Base-by-base conservation (phyloP, 257 asterid genomes). In the Vinca minor region DNA sequence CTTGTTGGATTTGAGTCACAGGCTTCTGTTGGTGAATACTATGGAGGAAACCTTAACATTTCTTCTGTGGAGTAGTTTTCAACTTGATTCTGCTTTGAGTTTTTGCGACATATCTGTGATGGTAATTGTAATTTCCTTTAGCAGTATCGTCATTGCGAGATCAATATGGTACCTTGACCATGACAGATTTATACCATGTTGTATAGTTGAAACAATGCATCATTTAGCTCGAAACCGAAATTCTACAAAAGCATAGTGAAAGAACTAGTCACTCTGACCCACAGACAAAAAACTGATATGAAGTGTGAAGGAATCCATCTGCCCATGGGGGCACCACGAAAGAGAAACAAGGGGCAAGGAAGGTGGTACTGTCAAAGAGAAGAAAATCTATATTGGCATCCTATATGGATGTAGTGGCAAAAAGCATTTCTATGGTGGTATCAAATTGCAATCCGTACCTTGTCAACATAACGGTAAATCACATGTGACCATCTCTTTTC, bases 1-100 rank as follows among this genome's bases (percentile, higher is more conserved):
- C 48, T 44, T 69, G 57, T 69, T 67, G 57, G 41, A 26, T 31
- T 64, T 63, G 50, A 48, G 38, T 70, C 73, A 46, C 79, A 91
- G 98, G 87, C 85, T 68, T 78, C 79, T 15, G 81, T 91, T 76
- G 73, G 82, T 59, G 95, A 88, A 69, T 69, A 50, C 62, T 91
- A 88, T 60, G 98, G 98, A 56, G 98, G 98, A 63, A 77, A 77
- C 67, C 89, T 88, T 32, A 63, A 68, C 45, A 70, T 88, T 62
- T 76, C 74, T 50, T 65, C 72, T 35, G 44, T 39, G 70, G 58
- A 64, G 72, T 66, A 73, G 64, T 76, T 71, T 50, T 61, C 63
- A 44, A 0, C 25, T 56, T 56, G 41, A 7, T 17, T 56, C 14
- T 56, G 62, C 25, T 5, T 8, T 1, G 31, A 17, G 59, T 36